Evolutionary conservation across 768 basidiomycete species (phyloP).

Genomic region (Inosperma sp.): DNA sequence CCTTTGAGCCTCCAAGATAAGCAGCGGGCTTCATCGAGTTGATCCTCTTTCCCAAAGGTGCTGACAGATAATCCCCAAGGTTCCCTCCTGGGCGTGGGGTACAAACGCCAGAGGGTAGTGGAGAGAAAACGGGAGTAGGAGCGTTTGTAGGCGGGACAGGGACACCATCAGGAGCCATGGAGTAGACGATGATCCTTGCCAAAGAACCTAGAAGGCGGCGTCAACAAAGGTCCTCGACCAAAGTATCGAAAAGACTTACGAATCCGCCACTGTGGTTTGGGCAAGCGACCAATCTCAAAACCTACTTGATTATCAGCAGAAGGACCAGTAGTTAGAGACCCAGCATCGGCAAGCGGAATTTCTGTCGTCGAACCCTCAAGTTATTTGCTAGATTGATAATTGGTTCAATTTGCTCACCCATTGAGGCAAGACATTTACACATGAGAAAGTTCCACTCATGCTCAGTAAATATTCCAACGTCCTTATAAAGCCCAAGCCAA

Average conservation of each 20-base stretch:
- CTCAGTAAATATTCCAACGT: conserved; percentile 84
- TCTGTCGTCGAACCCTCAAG: conserved; percentile 38
- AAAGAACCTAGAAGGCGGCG: conserved; percentile 52
- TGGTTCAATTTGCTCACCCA: conserved; percentile 53
- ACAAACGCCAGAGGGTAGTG: conserved; percentile 56
- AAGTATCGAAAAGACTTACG: conserved; percentile 37
- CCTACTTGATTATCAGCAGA: conserved; percentile 68
- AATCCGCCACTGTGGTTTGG: conserved; percentile 71
- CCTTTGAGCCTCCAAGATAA: conserved; percentile 79
- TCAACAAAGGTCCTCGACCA: conserved; percentile 17
- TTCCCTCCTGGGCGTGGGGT: conserved; percentile 49
- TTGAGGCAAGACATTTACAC: conserved; percentile 81
- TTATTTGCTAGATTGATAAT: conserved; percentile 4
- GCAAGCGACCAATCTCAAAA: conserved; percentile 69
- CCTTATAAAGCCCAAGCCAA: conserved; percentile 77
- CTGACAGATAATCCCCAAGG: conserved; percentile 55
- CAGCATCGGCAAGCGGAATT: conserved; percentile 67
- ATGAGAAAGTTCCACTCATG: conserved; percentile 82
- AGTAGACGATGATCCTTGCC: conserved; percentile 83
- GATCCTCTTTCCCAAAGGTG: conserved; percentile 48
- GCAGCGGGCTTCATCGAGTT: conserved; percentile 39
- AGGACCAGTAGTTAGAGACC: conserved; percentile 71
- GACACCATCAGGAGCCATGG: conserved; percentile 67
- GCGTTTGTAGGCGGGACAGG: conserved; percentile 55
- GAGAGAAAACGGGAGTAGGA: conserved; percentile 73